These are phyloP conservation scores for Stephanocyclus meneghinianus DNA, from an alignment of 352 stramenopile genomes.

Conservation along the genomic window DNA sequence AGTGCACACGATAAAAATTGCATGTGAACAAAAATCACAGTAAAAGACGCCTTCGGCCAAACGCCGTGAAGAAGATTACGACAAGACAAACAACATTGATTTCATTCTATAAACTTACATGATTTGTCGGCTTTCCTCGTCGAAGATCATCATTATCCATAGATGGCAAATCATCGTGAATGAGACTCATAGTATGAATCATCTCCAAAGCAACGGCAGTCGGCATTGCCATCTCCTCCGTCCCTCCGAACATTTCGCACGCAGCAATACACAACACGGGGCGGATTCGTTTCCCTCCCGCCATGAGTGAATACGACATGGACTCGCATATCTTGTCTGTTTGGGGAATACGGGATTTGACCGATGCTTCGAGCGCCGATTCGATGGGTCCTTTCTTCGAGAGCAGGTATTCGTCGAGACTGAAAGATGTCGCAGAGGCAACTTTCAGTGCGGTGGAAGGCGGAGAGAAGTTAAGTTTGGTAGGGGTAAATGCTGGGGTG, in stretches of 20 bases:
- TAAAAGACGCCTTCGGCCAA: background rate
- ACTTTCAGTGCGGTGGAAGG: constrained; percentile 15
- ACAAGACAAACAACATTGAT: background rate
- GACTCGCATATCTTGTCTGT: constrained; percentile 81
- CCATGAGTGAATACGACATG: constrained; percentile 86
- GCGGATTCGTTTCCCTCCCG: constrained; percentile 85
- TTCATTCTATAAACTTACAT: constrained; percentile 63
- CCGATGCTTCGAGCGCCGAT: constrained; percentile 60
- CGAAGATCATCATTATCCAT: constrained; percentile 88
- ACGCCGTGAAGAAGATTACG: background rate
- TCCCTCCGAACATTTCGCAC: constrained; percentile 85
- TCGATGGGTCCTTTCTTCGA: constrained; percentile 71
- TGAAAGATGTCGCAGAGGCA: constrained; percentile 39
- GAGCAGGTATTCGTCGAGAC: constrained; percentile 74
- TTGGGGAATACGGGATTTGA: constrained; percentile 58
- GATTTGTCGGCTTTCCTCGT: constrained; percentile 85
- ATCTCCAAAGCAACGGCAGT: constrained; percentile 86
- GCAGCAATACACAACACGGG: constrained; percentile 85
- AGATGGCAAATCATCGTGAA: constrained; percentile 86
- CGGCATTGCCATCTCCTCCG: constrained; percentile 80
- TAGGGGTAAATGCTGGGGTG: constrained; percentile 25
- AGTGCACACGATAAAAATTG: background rate
- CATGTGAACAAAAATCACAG: constrained; percentile 15
- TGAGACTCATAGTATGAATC: constrained; percentile 89
- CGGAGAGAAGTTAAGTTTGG: constrained; percentile 14